phyloP scores from a whole-genome alignment of 768 basidiomycete genomes.

The Flagelloscypha sp. region DNA sequence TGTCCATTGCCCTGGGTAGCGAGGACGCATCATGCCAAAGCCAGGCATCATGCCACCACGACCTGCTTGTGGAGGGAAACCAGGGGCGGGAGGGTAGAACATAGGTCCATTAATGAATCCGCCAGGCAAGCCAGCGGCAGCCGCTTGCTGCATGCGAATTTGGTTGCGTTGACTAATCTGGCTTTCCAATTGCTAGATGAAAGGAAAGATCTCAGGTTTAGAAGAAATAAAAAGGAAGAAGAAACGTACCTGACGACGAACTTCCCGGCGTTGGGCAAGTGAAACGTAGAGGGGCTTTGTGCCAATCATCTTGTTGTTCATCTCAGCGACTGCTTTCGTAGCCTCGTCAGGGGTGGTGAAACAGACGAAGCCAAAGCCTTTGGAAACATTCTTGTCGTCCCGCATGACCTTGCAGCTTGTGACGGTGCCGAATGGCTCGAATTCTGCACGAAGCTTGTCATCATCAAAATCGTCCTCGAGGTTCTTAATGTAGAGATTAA shows the following conservation, averaged over 20 bases:
- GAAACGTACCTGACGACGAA: conserved; percentile 94
- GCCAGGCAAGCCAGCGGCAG: conserved; percentile 72
- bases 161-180: conserved; percentile 98
- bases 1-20: conserved; percentile 61
- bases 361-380: conserved; percentile 99
- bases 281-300: conserved; percentile 98
- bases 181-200: conserved; percentile 97
- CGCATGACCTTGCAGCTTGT: conserved; percentile 99
- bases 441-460: conserved; percentile 92
- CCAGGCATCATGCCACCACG: conserved; percentile 68
- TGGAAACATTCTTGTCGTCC: conserved; percentile 87
- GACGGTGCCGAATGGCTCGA: conserved; percentile 94
- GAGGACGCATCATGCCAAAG: conserved; percentile 82
- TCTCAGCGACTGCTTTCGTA: conserved; percentile 97
- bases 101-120: conserved; percentile 80
- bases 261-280: conserved; percentile 95
- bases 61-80: conserved; percentile 72
- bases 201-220: too few species aligned
- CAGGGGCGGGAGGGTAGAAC: conserved; percentile 75
- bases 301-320: conserved; percentile 99
- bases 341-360: conserved; percentile 98
- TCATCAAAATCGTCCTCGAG: conserved; percentile 97
- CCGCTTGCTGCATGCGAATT: conserved; percentile 93
- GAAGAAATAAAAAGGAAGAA: too few species aligned
- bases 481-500: conserved; percentile 99